Base-by-base conservation (phyloP, 805 yeast genomes). In the Scheffersomyces ergatensis region DNA sequence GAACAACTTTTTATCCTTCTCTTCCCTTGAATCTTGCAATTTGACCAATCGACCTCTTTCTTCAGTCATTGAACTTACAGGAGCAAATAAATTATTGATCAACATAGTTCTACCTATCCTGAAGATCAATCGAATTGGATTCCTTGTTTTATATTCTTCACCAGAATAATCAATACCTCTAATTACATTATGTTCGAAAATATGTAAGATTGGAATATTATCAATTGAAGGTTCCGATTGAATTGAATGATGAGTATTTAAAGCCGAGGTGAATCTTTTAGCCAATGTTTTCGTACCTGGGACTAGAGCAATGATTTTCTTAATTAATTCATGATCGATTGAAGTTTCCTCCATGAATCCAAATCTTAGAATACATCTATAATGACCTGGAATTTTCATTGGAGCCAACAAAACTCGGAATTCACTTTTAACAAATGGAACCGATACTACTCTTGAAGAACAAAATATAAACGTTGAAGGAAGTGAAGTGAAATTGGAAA, bases 281-380 rank as follows among this genome's bases (percentile, higher is more conserved):
- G 37, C 44, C 37, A 55, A 35, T 4, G 34, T 43, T 1, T 24
- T 37, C 16, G 49, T 46, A 25, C 43, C 56, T 2, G 61, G 57
- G 30, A 60, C 42, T 14, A 52, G 27, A 18, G 40, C 38, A 34
- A 62, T 44, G 6, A 62, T 61, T 23, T 34, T 40, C 13, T 50
- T 37, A 26, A 46, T 51, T 37, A 60, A 46, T 3, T 40, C 48
- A 13, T 44, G 26, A 40, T 55, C 58, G 15, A 60, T 48, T 29
- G 30, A 34, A 7, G 57, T 52, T n/a, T 53, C 53, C 31, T 72
- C 76, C 75, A 71, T 72, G 53, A 76, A 77, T 3, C 82, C 82
- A 43, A 67, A 75, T 19, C 77, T 59, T 5, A 76, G 47, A n/a
- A 76, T 60, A 43, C 80, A 75, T 43, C 75, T 59, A 58, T 71